A percentile compares a stretch with the other conserved stretches of the same genome.
Evolutionary conservation across 31 red algal species (phyloP).

Genomic region (Bonnemaisonia californica): DNA sequence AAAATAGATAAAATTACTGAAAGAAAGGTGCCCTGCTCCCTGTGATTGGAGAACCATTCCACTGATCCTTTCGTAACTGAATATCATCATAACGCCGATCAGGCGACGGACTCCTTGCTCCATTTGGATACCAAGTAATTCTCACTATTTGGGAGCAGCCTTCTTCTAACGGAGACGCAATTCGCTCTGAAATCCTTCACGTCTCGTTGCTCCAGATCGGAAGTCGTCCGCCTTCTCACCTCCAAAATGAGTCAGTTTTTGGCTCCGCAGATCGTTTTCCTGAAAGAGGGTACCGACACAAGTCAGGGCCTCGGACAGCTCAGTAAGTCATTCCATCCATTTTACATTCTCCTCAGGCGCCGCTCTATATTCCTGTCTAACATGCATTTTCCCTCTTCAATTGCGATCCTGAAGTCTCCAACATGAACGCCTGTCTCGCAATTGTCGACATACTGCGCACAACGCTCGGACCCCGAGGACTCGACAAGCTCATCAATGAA

Average conservation of each 20-base stretch:
- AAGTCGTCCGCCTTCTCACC: no score
- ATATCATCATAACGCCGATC: no score
- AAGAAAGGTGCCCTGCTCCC: no score
- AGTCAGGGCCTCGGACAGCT: slow-evolving; percentile 97
- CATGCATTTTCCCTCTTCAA: neutral
- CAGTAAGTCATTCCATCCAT: slow-evolving; percentile 39
- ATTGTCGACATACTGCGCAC: slow-evolving; percentile 95
- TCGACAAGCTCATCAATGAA: slow-evolving; percentile 98
- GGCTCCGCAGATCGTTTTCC: slow-evolving; percentile 95
- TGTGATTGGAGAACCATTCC: neutral
- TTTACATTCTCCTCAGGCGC: neutral
- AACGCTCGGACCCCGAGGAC: slow-evolving; percentile 92
- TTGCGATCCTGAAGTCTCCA: slow-evolving; percentile 63
- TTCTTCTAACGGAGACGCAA: no score
- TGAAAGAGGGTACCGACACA: slow-evolving; percentile 97
- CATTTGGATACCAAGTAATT: no score
- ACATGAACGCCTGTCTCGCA: slow-evolving; percentile 97
- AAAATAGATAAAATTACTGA: no score
- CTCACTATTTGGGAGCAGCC: no score
- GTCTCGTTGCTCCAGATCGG: no score
- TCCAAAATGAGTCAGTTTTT: slow-evolving; percentile 83
- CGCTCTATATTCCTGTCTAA: neutral
- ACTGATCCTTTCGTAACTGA: no score
- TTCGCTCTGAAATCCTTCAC: no score
- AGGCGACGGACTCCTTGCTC: no score